Percentiles rank a stretch among this genome's conserved stretches.
These are phyloP conservation scores for Clausena lansium DNA, from an alignment of 345 rosid genomes.

Conservation along the genomic window DNA sequence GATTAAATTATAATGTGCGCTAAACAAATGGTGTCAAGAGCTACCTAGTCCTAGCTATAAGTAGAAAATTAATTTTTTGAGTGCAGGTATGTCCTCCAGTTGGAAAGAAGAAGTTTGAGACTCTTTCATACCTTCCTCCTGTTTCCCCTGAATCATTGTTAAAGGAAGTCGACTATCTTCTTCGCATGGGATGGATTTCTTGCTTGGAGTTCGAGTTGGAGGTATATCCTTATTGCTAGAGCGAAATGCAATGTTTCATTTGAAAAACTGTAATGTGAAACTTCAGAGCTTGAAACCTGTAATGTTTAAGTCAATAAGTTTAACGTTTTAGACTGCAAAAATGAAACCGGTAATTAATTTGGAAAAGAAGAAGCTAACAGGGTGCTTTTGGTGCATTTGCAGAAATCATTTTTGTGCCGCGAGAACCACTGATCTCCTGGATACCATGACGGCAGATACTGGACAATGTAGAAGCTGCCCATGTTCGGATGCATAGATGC, in stretches of 20 bases:
- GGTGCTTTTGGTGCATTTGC: background rate
- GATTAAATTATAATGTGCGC: too few species aligned
- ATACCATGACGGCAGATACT: constrained; percentile 51
- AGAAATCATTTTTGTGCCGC: constrained; percentile 41
- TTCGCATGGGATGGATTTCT: constrained; percentile 54
- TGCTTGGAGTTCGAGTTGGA: constrained; percentile 56
- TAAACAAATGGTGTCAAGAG: background rate
- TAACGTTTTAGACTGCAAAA: background rate
- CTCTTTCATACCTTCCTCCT: constrained; percentile 48
- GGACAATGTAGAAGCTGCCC: constrained; percentile 63
- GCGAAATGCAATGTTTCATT: too few species aligned
- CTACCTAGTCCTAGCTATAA: background rate
- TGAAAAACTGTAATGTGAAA: too few species aligned
- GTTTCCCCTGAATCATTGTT: constrained; percentile 25
- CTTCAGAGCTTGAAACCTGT: too few species aligned
- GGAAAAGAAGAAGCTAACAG: too few species aligned
- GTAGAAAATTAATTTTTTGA: background rate
- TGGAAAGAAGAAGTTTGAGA: constrained; percentile 35
- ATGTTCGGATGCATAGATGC: constrained; percentile 51
- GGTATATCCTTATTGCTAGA: constrained; percentile 15
- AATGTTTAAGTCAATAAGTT: background rate
- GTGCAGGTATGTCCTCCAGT: constrained; percentile 32
- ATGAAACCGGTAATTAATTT: too few species aligned
- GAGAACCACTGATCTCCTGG: constrained; percentile 35
- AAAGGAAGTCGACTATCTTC: constrained; percentile 53